These are phyloP conservation scores for Parasitella parasitica DNA, from an alignment of 371 early-diverging fungal genomes.

Conservation along the genomic window DNA sequence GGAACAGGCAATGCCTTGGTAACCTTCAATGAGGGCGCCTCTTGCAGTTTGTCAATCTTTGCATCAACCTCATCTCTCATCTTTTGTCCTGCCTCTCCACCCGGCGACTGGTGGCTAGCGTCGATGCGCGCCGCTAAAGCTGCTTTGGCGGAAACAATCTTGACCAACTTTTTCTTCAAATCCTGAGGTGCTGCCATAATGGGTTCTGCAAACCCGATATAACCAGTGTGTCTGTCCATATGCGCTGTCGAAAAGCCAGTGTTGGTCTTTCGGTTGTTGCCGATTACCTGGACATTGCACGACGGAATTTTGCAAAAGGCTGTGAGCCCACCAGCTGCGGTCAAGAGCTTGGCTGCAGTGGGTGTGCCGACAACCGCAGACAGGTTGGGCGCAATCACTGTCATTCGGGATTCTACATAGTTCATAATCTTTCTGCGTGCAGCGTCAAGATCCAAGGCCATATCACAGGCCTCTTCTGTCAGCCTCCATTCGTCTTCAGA, in stretches of 20 bases:
- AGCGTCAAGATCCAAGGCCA: slow-evolving; percentile 72
- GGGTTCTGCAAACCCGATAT: slow-evolving; percentile 75
- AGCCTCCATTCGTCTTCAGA: slow-evolving; percentile 57
- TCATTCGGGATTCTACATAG: slow-evolving; percentile 93
- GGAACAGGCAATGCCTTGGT: slow-evolving; percentile 92
- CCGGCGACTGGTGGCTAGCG: slow-evolving; percentile 61
- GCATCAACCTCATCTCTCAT: slow-evolving; percentile 82
- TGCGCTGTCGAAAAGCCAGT: slow-evolving; percentile 80
- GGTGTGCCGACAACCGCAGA: slow-evolving; percentile 86
- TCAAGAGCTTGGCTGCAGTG: slow-evolving; percentile 90
- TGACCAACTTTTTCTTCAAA: slow-evolving; percentile 72
- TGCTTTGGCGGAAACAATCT: slow-evolving; percentile 83
- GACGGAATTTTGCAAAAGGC: slow-evolving; percentile 89
- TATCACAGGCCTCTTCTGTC: slow-evolving; percentile 84
- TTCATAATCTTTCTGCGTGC: slow-evolving; percentile 76
- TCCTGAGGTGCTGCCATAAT: slow-evolving; percentile 74
- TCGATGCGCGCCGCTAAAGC: slow-evolving; percentile 91
- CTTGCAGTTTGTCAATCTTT: slow-evolving; percentile 82
- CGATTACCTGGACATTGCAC: slow-evolving; percentile 79
- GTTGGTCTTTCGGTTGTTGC: slow-evolving; percentile 60
- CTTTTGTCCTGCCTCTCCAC: slow-evolving; percentile 70
- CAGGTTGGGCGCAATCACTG: slow-evolving; percentile 91
- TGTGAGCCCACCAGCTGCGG: slow-evolving; percentile 88
- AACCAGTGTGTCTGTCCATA: slow-evolving; percentile 75
- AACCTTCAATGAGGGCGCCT: slow-evolving; percentile 84